These are phyloP conservation scores for Peziza echinospora DNA, from an alignment of 495 filamentous ascomycete species.

Conservation along the genomic window DNA sequence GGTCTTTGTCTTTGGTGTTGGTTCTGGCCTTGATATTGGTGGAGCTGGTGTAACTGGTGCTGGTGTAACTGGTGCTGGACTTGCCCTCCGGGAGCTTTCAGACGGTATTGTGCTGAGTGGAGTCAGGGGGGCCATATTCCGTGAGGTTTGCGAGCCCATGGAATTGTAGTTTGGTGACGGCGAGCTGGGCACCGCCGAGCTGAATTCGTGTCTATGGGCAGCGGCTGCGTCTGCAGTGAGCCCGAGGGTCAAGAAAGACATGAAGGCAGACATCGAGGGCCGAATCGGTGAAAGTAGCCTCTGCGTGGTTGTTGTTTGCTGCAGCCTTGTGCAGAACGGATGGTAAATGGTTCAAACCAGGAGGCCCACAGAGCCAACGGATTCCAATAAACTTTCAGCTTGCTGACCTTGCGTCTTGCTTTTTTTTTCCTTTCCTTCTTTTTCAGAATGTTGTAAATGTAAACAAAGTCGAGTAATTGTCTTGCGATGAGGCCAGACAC, in stretches of 20 bases:
- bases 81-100: too few relatives aligned
- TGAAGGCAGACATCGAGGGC: constrained; percentile 1
- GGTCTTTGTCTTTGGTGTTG: constrained; percentile 5
- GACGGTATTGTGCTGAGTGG: not conserved
- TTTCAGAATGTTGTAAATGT: too few relatives aligned
- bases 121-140: not conserved
- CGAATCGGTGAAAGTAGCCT: too few relatives aligned
- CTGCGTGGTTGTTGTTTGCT: too few relatives aligned
- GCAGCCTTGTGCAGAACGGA: too few relatives aligned
- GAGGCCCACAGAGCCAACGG: too few relatives aligned
- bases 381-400: too few relatives aligned
- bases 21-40: constrained; percentile 1
- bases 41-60: not conserved
- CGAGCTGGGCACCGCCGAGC: not conserved
- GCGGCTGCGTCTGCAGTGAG: constrained; percentile 33
- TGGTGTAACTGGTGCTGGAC: constrained; percentile 1
- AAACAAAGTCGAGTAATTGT: too few relatives aligned
- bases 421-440: too few relatives aligned
- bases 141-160: not conserved
- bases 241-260: constrained; percentile 23
- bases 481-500: too few relatives aligned
- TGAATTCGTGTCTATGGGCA: constrained; percentile 21
- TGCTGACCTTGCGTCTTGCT: too few relatives aligned
- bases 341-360: too few relatives aligned
- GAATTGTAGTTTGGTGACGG: not conserved